Evolutionary conservation across 306 rosid species (phyloP).

Genomic region (Vigna trinervia): DNA sequence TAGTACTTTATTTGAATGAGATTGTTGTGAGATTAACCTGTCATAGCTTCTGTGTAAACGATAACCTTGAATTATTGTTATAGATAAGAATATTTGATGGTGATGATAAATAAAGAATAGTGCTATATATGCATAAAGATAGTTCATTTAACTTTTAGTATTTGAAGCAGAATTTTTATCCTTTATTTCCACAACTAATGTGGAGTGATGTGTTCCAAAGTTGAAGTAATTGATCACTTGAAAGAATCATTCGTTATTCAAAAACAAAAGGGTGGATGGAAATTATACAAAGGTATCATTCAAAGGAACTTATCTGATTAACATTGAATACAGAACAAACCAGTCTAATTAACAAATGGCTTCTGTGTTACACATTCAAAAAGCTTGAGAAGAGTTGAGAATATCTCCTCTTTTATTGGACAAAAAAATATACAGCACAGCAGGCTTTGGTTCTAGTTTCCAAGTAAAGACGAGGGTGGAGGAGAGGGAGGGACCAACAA

Average conservation of each 20-base stretch:
- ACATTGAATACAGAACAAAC: not conserved
- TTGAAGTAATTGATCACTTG: not conserved
- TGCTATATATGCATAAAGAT: not conserved
- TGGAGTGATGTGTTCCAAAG: not conserved
- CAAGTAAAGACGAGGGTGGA: conserved; percentile 35
- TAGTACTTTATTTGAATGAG: conserved; percentile 30
- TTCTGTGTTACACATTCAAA: conserved; percentile 15
- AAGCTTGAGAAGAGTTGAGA: conserved; percentile 17
- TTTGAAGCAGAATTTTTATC: not conserved
- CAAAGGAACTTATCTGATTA: not conserved
- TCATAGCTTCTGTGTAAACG: conserved; percentile 19
- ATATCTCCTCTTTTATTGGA: conserved; percentile 25
- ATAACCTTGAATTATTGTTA: not conserved
- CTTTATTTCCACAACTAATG: not conserved
- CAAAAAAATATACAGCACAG: conserved; percentile 18
- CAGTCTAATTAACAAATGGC: not conserved
- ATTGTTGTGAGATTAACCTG: conserved; percentile 24
- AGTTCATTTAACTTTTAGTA: not conserved
- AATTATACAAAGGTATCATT: not conserved
- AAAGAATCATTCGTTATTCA: not conserved
- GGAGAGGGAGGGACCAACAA: conserved; percentile 50
- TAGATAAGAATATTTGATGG: not conserved
- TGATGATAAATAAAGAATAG: not conserved
- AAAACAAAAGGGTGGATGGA: not conserved
- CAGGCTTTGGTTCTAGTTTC: conserved; percentile 34